Evolutionary conservation across 345 rosid genomes (phyloP), one percentile per base, ranked within the genome.

Genomic region (Linum tenue): DNA sequence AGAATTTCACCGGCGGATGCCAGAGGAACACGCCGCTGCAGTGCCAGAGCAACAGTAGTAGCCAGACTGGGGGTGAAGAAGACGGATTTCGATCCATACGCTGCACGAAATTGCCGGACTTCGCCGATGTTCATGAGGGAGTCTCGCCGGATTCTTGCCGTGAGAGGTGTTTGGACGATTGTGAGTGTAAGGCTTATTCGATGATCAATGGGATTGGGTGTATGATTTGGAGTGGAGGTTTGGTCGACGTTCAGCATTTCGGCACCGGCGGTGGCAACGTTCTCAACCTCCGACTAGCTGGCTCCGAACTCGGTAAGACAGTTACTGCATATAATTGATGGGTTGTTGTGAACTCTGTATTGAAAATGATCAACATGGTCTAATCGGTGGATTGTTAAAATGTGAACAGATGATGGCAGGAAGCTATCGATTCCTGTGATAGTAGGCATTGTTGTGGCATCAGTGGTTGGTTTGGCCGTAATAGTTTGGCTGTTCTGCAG

Each of bases 151-250:
- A 66, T 4, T 1, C 10, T 31, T 76, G 60, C 8, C 0, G 7
- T 16, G 56, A 72, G 0, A 58, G 1, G 17, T 82, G 86, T 63
- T 51, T 76, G 16, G 56, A 60, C 5, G 76, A 83, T 67, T 91
- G 95, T 73, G 86, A 92, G 3, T 91, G 97, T 50, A 73, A 50
- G 7, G 95, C 88, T 0, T 91, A 63, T 69, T 78, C 95, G 0
- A 50, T 43, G 15, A 41, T 79, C 39, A 3, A 12, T 35, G 78
- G 79, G 39, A 75, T 81, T 55, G 75, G 92, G 22, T 88, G 97
- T 72, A 74, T 88, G 81, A 16, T 76, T 16, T 91, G 97, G 95
- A 39, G 3, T 3, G 76, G 42, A 59, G 79, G 81, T 39, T 74
- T 91, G 76, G 43, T 88, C 16, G 91, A 88, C 79, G 57, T 80